Percentiles rank a stretch among this genome's conserved stretches.
Conservation (phyloP, 306 rosid genomes). For the Quercus glauca region DNA sequence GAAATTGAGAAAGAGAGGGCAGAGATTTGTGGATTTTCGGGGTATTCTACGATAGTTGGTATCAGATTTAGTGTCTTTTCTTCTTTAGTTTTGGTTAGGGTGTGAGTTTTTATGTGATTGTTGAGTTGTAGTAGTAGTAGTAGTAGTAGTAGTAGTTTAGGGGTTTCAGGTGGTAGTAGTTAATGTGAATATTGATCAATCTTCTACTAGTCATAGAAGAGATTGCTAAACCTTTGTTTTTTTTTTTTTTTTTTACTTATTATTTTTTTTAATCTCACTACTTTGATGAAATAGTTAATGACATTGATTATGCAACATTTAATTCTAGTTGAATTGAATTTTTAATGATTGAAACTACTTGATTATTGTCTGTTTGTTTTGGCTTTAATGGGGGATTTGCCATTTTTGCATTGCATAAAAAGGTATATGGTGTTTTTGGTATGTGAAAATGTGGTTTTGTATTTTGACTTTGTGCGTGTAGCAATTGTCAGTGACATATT, state of each 20-base stretch:
- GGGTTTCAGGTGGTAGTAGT: slow-evolving; percentile 29
- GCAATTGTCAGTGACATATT: no score
- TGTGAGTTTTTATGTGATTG: neutral
- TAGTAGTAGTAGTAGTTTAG: slow-evolving; percentile 29
- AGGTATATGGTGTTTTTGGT: no score
- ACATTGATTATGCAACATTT: neutral
- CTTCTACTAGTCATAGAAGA: slow-evolving; percentile 7
- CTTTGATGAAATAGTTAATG: neutral
- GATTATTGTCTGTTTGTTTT: neutral
- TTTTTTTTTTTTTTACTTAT: neutral
- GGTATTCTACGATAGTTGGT: neutral
- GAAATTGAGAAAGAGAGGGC: neutral
- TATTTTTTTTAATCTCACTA: neutral
- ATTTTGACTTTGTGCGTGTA: no score
- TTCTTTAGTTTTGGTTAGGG: neutral
- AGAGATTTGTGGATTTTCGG: neutral
- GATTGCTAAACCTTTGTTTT: neutral
- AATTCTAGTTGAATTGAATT: neutral
- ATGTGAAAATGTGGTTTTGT: no score
- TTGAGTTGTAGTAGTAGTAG: slow-evolving; percentile 32
- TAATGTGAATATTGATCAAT: slow-evolving; percentile 58
- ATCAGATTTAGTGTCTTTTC: neutral
- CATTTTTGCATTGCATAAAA: no score
- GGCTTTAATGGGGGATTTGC: no score
- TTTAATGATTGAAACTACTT: neutral